phyloP scores from a whole-genome alignment of 2,329 filamentous ascomycete species.

The Calonectria multiphialidica region DNA sequence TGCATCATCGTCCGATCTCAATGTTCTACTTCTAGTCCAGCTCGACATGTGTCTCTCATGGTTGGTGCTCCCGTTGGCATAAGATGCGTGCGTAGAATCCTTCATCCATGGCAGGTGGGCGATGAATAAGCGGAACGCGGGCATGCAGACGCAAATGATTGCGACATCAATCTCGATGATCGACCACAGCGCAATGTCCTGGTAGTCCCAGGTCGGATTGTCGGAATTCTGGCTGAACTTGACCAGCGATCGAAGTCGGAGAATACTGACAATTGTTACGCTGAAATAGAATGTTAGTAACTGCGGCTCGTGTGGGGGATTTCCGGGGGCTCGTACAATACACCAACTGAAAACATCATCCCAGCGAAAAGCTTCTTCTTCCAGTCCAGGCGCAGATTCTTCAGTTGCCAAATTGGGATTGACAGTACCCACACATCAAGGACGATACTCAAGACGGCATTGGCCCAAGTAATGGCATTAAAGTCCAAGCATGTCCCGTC shows the following conservation, averaged over 20 bases:
- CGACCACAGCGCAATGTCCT: not conserved
- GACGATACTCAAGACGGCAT: not conserved
- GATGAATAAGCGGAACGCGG: not conserved
- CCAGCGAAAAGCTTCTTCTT: not conserved
- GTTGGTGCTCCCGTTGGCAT: not conserved
- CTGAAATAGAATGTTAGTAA: not conserved
- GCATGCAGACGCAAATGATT: slow-evolving; percentile 9
- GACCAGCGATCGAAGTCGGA: not conserved
- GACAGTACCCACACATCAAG: not conserved
- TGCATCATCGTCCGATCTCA: not conserved
- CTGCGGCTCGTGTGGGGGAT: not conserved
- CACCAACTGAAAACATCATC: slow-evolving; percentile 2
- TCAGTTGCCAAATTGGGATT: not conserved
- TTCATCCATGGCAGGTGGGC: not conserved
- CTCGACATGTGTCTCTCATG: not conserved
- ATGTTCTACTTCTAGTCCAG: not conserved
- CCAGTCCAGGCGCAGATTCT: not conserved
- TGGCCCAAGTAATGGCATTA: not conserved
- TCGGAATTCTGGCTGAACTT: not conserved
- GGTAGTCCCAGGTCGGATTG: slow-evolving; percentile 7
- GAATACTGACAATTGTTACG: slow-evolving; percentile 5
- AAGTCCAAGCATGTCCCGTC: not conserved
- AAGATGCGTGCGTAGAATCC: not conserved
- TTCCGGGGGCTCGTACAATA: not conserved
- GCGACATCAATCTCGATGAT: slow-evolving; percentile 8